phyloP scores from a whole-genome alignment of 2,329 filamentous ascomycete genomes.

The Fusarium newnesense region DNA sequence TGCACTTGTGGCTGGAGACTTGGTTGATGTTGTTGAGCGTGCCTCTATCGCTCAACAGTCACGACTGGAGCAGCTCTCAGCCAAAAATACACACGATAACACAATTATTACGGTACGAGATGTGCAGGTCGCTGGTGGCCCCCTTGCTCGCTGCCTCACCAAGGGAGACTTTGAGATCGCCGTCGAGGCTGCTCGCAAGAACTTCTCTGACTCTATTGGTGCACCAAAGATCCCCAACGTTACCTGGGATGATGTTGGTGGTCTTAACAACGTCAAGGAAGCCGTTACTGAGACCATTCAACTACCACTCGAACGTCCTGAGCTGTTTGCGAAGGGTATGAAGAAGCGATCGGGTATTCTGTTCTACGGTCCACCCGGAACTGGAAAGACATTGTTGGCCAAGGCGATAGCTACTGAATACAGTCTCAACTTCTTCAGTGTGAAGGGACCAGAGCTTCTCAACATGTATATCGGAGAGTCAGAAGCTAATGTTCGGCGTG shows the following conservation, averaged over 20 bases:
- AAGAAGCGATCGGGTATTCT: conserved; percentile 96
- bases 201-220: conserved; percentile 96
- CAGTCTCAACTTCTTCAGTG: conserved; percentile 92
- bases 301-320: conserved; percentile 87
- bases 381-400: conserved; percentile 90
- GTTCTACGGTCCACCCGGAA: conserved; percentile 91
- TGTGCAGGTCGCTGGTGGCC: conserved; percentile 87
- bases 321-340: conserved; percentile 96
- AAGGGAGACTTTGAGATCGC: conserved; percentile 90
- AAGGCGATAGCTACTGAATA: conserved; percentile 96
- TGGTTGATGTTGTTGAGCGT: conserved; percentile 93
- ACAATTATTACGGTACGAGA: conserved; percentile 75
- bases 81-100: conserved; percentile 51
- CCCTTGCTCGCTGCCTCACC: conserved; percentile 80
- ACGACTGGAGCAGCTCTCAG: conserved; percentile 79
- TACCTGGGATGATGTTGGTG: conserved; percentile 94
- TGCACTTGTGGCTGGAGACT: conserved; percentile 90
- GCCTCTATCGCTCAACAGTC: conserved; percentile 80
- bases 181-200: conserved; percentile 94
- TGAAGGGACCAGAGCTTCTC: conserved; percentile 90
- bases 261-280: conserved; percentile 92
- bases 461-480: conserved; percentile 98
- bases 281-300: conserved; percentile 98
- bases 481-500: conserved; percentile 88
- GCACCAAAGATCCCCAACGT: conserved; percentile 98